phyloP scores from a whole-genome alignment of 2,329 filamentous ascomycete genomes.

The Phyllosticta paracitricarpa region DNA sequence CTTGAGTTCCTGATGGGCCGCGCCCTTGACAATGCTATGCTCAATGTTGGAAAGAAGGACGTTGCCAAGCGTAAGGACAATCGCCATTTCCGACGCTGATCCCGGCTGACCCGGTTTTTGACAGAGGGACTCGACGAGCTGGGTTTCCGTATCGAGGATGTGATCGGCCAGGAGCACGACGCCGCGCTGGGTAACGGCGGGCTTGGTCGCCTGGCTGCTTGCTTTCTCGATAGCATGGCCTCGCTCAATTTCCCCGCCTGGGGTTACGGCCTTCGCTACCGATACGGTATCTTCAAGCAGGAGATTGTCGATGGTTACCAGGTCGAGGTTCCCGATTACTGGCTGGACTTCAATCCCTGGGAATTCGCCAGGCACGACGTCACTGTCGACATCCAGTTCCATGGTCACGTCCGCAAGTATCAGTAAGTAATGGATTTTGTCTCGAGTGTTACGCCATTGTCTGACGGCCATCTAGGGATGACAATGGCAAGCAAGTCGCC shows the following conservation, averaged over 20 bases:
- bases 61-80: slow-evolving; percentile 58
- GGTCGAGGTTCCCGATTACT: slow-evolving; percentile 96
- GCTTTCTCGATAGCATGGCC: slow-evolving; percentile 92
- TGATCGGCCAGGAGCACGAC: slow-evolving; percentile 90
- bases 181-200: slow-evolving; percentile 94
- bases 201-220: slow-evolving; percentile 86
- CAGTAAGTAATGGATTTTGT: slow-evolving; percentile 16
- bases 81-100: neutral
- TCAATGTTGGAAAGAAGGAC: slow-evolving; percentile 85
- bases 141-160: slow-evolving; percentile 93
- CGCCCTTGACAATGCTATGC: slow-evolving; percentile 95
- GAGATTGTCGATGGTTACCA: slow-evolving; percentile 98
- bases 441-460: neutral
- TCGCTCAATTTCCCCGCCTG: slow-evolving; percentile 92
- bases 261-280: slow-evolving; percentile 92
- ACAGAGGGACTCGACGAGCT: slow-evolving; percentile 76
- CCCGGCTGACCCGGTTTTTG: slow-evolving; percentile 1
- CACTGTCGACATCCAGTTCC: slow-evolving; percentile 95
- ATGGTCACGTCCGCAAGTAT: slow-evolving; percentile 68
- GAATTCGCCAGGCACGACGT: slow-evolving; percentile 95
- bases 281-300: slow-evolving; percentile 96
- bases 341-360: slow-evolving; percentile 99
- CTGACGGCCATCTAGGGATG: slow-evolving; percentile 42
- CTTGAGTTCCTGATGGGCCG: slow-evolving; percentile 97
- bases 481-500: slow-evolving; percentile 62